These are phyloP conservation scores for Sanghuangporus baumii DNA, from an alignment of 1,284 basidiomycete genomes.

Conservation along the genomic window DNA sequence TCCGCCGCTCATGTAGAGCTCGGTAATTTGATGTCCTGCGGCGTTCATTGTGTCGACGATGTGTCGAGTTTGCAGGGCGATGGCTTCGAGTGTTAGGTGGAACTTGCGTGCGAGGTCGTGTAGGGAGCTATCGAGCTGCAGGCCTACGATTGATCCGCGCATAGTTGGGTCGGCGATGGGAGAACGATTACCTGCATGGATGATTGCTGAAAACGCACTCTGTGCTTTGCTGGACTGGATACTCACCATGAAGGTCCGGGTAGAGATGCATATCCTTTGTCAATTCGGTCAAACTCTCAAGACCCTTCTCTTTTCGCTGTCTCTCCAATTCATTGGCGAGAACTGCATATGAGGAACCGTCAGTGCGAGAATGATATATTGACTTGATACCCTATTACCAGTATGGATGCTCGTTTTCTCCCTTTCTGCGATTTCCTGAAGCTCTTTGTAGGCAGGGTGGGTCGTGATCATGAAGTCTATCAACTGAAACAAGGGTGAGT, in stretches of 20 bases:
- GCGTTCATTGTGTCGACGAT: slow-evolving; percentile 91
- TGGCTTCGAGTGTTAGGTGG: slow-evolving; percentile 88
- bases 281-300: slow-evolving; percentile 70
- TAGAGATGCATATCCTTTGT: slow-evolving; percentile 92
- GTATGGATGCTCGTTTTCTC: slow-evolving; percentile 53
- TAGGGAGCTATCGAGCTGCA: slow-evolving; percentile 76
- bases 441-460: slow-evolving; percentile 76
- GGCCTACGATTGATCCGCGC: slow-evolving; percentile 87
- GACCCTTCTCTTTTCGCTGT: slow-evolving; percentile 52
- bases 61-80: slow-evolving; percentile 93
- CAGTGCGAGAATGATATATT: background rate
- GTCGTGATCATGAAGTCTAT: slow-evolving; percentile 95
- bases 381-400: slow-evolving; percentile 30
- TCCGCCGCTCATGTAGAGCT: slow-evolving; percentile 91
- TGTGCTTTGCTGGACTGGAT: background rate
- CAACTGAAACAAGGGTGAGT: slow-evolving; percentile 40
- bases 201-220: background rate
- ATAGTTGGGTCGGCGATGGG: slow-evolving; percentile 93
- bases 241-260: slow-evolving; percentile 81
- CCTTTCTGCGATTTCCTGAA: slow-evolving; percentile 53
- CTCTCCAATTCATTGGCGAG: slow-evolving; percentile 73
- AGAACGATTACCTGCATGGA: slow-evolving; percentile 75
- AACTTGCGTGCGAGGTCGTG: slow-evolving; percentile 87
- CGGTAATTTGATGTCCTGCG: slow-evolving; percentile 78
- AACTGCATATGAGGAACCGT: slow-evolving; percentile 43